Conservation (phyloP, 768 basidiomycete species). For the Dacryopinax spathularia region DNA sequence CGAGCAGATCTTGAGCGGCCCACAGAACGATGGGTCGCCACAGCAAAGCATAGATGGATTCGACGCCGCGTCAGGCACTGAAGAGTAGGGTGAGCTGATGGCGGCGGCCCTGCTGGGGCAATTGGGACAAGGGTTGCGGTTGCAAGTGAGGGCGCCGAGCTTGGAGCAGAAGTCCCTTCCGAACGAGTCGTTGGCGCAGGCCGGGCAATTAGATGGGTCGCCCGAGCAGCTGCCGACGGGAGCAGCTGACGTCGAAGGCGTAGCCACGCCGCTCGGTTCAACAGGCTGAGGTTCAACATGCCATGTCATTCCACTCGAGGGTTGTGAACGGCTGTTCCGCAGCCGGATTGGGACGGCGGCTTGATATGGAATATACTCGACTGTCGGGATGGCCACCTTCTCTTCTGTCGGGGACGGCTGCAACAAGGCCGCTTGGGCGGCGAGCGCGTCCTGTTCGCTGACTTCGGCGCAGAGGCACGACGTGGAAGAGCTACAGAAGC, state of each 20-base stretch:
- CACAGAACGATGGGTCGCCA: conserved; percentile 12
- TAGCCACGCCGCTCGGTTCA: not conserved
- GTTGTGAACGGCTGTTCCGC: not conserved
- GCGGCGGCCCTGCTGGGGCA: conserved; percentile 35
- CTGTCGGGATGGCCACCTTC: not conserved
- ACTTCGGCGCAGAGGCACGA: not conserved
- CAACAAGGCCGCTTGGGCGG: not conserved
- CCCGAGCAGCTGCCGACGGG: conserved; percentile 45
- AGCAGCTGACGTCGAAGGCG: conserved; percentile 6
- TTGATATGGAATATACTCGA: not conserved
- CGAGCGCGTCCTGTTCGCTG: not conserved
- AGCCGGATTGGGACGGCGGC: not conserved
- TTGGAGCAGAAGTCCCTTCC: conserved; percentile 79
- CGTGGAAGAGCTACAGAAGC: conserved; percentile 1
- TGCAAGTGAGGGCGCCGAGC: conserved; percentile 37
- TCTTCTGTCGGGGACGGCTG: not conserved
- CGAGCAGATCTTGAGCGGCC: conserved; percentile 10
- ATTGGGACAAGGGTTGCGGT: conserved; percentile 33
- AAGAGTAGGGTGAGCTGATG: conserved; percentile 6
- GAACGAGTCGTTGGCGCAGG: conserved; percentile 73
- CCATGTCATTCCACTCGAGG: not conserved
- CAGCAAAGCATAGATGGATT: conserved; percentile 11
- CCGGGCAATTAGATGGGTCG: conserved; percentile 71
- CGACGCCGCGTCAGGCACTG: conserved; percentile 7
- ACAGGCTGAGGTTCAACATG: not conserved